phyloP scores from a whole-genome alignment of 2,329 filamentous ascomycete species.

The Trichophyton rubrum region DNA sequence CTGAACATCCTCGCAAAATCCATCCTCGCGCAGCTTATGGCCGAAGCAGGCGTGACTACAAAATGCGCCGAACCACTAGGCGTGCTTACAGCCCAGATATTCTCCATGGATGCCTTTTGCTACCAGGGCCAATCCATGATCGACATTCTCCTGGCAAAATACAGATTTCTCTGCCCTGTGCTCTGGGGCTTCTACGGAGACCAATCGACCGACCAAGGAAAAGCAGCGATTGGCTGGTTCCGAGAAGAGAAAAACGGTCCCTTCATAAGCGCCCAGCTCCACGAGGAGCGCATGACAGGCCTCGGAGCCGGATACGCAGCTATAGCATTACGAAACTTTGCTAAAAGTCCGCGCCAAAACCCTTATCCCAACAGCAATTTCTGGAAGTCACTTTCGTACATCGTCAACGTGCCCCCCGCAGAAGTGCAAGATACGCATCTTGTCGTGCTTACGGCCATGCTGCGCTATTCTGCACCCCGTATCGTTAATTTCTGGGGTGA shows the following conservation, averaged over 20 bases:
- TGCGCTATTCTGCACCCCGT: slow-evolving; percentile 58
- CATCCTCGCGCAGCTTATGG: slow-evolving; percentile 56
- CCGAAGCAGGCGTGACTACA: slow-evolving; percentile 51
- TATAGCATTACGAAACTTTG: slow-evolving; percentile 71
- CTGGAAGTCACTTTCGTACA: slow-evolving; percentile 65
- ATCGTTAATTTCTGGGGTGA: slow-evolving; percentile 74
- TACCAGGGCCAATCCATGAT: slow-evolving; percentile 58
- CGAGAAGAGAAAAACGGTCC: slow-evolving; percentile 40
- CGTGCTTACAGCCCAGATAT: slow-evolving; percentile 62
- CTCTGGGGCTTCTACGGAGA: slow-evolving; percentile 71
- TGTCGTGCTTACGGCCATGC: slow-evolving; percentile 57
- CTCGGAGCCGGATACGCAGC: slow-evolving; percentile 74
- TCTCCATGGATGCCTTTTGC: slow-evolving; percentile 54
- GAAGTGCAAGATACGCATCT: slow-evolving; percentile 63
- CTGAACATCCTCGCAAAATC: slow-evolving; percentile 65
- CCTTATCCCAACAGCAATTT: slow-evolving; percentile 69
- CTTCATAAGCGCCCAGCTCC: slow-evolving; percentile 57
- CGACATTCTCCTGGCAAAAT: slow-evolving; percentile 79
- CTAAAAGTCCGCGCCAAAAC: slow-evolving; percentile 53
- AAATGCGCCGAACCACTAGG: slow-evolving; percentile 65
- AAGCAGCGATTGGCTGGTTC: slow-evolving; percentile 60
- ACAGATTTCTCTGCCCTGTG: slow-evolving; percentile 65
- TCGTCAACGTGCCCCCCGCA: slow-evolving; percentile 59
- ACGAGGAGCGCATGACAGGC: slow-evolving; percentile 72
- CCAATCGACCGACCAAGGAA: slow-evolving; percentile 59